Conservation (phyloP, 306 rosid species). For the Ziziphus jujuba region DNA sequence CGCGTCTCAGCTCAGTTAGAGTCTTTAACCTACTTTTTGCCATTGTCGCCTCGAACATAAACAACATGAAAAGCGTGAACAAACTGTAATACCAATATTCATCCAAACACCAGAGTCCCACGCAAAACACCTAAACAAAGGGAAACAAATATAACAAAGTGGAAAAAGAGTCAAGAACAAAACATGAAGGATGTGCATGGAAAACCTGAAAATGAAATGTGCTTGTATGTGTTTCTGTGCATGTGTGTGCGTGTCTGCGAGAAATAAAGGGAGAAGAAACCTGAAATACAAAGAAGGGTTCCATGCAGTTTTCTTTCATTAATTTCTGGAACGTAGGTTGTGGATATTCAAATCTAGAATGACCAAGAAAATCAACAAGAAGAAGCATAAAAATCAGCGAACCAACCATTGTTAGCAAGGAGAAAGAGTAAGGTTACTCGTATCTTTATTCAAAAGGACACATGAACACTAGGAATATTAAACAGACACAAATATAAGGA, state of each 20-base stretch:
- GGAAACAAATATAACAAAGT: conserved; percentile 13
- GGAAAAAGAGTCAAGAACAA: conserved; percentile 15
- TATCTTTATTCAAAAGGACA: neutral
- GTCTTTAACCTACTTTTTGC: conserved; percentile 97
- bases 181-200: neutral
- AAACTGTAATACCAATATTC: conserved; percentile 99
- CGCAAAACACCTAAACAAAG: conserved; percentile 80
- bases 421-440: neutral
- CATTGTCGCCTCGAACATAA: conserved; percentile 99
- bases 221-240: neutral
- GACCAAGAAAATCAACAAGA: conserved; percentile 33
- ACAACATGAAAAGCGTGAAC: conserved; percentile 93
- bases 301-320: conserved; percentile 96
- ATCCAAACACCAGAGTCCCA: conserved; percentile 99
- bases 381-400: neutral
- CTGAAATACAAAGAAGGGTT: conserved; percentile 98
- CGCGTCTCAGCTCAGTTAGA: conserved; percentile 93
- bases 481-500: conserved; percentile 17
- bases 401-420: neutral
- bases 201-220: conserved; percentile 7
- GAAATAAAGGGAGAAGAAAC: conserved; percentile 31
- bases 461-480: conserved; percentile 7
- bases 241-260: neutral
- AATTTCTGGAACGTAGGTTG: conserved; percentile 96
- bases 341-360: conserved; percentile 89